Percentiles rank a stretch among this genome's conserved stretches.
Evolutionary conservation across 2,329 filamentous ascomycete genomes (phyloP).

Genomic region (Fusarium sp.): DNA sequence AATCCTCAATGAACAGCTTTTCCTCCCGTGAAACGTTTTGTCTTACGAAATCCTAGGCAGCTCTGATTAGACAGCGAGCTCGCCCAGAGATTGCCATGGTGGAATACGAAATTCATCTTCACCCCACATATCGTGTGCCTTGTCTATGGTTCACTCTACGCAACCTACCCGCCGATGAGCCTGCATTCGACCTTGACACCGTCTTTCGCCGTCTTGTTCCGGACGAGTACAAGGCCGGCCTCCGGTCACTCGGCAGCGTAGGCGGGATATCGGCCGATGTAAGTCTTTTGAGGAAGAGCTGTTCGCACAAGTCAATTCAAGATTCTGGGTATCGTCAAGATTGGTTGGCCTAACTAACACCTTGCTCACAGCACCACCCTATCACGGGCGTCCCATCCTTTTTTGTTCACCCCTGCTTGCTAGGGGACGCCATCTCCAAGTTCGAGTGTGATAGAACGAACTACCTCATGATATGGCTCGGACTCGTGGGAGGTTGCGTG

Average conservation of each 20-base stretch:
- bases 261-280: conserved; percentile 83
- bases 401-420: conserved; percentile 93
- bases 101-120: conserved; percentile 80
- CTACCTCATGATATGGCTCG: conserved; percentile 91
- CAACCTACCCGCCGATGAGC: conserved; percentile 66
- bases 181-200: conserved; percentile 72
- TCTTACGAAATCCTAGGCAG: conserved; percentile 55
- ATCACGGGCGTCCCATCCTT: conserved; percentile 81
- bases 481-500: conserved; percentile 84
- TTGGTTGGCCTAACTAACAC: conserved; percentile 56
- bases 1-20: conserved; percentile 21
- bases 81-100: conserved; percentile 61
- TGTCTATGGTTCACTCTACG: conserved; percentile 81
- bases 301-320: conserved; percentile 50
- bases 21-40: conserved; percentile 8
- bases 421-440: conserved; percentile 81
- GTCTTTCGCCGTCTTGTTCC: conserved; percentile 80
- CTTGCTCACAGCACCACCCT: conserved; percentile 78
- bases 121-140: conserved; percentile 79
- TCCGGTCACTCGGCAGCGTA: conserved; percentile 72
- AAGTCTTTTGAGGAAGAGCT: conserved; percentile 58
- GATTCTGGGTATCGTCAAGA: conserved; percentile 48
- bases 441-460: conserved; percentile 72
- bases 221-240: conserved; percentile 69
- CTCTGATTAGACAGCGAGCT: conserved; percentile 51